These are phyloP conservation scores for Carex littledalei DNA, from an alignment of 176 grass and related monocot species.

Conservation along the genomic window DNA sequence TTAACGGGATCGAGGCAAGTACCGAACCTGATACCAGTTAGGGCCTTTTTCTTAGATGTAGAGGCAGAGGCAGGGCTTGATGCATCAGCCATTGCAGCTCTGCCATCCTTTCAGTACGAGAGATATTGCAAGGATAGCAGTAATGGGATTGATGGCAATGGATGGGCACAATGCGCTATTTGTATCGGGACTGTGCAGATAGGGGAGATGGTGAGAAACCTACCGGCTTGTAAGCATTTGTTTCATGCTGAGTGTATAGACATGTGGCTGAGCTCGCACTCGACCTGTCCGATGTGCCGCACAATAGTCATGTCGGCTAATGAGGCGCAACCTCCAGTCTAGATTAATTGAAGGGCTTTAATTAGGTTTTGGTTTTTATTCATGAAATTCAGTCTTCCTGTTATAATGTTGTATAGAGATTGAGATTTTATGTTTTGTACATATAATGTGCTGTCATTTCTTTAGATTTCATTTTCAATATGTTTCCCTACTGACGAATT, in stretches of 20 bases:
- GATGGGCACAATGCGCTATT: constrained; percentile 1
- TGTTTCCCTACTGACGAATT: neutral
- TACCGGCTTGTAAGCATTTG: constrained; percentile 5
- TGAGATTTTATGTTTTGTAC: neutral
- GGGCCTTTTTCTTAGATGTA: neutral
- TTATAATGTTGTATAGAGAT: neutral
- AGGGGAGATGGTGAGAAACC: constrained; percentile 14
- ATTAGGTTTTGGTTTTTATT: neutral
- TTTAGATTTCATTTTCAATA: neutral
- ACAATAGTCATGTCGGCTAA: neutral
- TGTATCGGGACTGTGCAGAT: neutral
- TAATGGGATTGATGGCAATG: constrained; percentile 1
- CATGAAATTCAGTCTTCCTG: neutral
- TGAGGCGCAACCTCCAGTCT: neutral
- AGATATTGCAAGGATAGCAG: neutral
- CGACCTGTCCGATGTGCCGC: constrained; percentile 9
- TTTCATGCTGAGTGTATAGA: constrained; percentile 6
- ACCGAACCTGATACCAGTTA: neutral
- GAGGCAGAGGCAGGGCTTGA: neutral
- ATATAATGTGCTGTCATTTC: neutral
- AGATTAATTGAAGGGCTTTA: neutral
- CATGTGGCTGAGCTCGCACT: neutral
- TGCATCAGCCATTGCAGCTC: neutral
- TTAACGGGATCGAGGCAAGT: neutral
- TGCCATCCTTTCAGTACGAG: neutral